Base-by-base conservation (phyloP, 1,284 basidiomycete genomes). In the Ustilago nuda region DNA sequence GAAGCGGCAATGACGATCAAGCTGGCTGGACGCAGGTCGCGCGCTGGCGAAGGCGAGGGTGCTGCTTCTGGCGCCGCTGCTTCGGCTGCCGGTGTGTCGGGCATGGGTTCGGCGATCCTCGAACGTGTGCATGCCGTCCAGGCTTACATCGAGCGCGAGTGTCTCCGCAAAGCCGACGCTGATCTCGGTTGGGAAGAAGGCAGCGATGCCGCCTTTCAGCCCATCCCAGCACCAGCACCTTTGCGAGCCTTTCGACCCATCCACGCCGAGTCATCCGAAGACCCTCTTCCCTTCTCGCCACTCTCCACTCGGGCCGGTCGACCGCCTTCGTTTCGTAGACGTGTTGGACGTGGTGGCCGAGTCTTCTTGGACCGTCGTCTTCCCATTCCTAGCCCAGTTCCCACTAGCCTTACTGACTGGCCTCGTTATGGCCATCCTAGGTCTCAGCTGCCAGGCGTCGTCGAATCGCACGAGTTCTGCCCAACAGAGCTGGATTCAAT, bases 51-150 rank as follows among this genome's bases (percentile, higher is more conserved):
- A 51, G 69, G 67, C 56, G 73, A 78, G 13, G 59, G 58, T 13
- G 60, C 69, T 36, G 36, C 75, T 4, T 66, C 63, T 0, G 61
- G 56, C 1, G 60, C 74, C 2, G 53, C 78, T 2, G 56, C 71
- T 12, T 72, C 76, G 35, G 56, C 61, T 6, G 69, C 67, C 8
- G 80, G 72, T 13, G 64, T 65, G 4, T 67, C 63, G 8, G 93
- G 88, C 92, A 94, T 82, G 58, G 81, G 82, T 15, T 72, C 81
- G 9, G 82, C 77, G 15, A 81, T 85, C 37, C 62, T 83, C 57
- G 83, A 84, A 58, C 79, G 83, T 36, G 79, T 84, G 2, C 72
- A 78, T 41, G 76, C 81, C 11, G 80, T 85, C 1, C 83, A 85
- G 57, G 71, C 78, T 8, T 85, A 81, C 58, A 82, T 85, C 72